These are phyloP conservation scores for Sporothrix pseudoabietina DNA, from an alignment of 2,329 filamentous ascomycete genomes.

Conservation along the genomic window DNA sequence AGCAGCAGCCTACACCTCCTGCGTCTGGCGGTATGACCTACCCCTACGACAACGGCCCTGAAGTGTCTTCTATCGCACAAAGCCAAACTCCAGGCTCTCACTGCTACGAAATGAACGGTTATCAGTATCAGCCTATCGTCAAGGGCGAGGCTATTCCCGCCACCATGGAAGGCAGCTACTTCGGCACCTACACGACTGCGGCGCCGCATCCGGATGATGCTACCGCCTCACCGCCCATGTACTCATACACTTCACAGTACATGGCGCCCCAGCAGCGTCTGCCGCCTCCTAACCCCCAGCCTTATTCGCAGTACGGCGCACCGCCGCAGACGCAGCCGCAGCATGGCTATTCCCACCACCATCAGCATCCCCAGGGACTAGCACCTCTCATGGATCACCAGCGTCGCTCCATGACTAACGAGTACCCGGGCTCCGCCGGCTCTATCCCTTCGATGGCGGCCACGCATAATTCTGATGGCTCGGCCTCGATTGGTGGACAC, in stretches of 20 bases:
- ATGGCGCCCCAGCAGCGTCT: slow-evolving; percentile 1
- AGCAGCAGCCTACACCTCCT: slow-evolving; percentile 10
- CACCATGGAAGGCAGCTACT: slow-evolving; percentile 9
- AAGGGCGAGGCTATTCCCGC: background rate
- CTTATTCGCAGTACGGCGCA: background rate
- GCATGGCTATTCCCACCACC: background rate
- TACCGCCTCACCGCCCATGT: background rate
- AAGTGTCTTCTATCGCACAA: background rate
- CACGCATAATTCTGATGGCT: background rate
- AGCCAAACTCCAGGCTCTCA: background rate
- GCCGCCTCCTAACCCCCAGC: background rate
- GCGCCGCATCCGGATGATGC: background rate
- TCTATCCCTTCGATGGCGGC: background rate
- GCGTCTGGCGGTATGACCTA: background rate
- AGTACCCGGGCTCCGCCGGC: background rate
- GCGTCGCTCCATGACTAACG: background rate
- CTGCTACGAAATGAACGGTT: background rate
- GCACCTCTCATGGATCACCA: background rate
- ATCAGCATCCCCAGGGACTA: background rate
- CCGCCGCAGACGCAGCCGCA: slow-evolving; percentile 4
- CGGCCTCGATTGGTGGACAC: background rate
- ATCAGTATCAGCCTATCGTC: background rate
- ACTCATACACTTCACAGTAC: background rate
- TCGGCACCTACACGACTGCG: background rate
- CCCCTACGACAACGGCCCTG: background rate